Conservation (phyloP, 78 protist genomes). For the Creolimax fragrantissima region DNA sequence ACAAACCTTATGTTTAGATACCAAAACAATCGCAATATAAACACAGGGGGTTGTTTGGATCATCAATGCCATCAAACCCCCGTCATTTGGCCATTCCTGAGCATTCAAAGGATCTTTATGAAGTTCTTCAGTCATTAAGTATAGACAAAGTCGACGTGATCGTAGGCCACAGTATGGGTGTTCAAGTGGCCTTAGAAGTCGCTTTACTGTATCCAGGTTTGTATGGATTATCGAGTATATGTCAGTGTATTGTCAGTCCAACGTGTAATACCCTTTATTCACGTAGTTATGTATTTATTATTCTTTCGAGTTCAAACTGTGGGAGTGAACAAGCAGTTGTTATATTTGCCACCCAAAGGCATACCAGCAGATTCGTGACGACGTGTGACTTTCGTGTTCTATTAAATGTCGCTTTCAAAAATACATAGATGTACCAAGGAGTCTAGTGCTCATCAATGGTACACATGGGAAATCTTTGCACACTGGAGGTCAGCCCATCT, state of each 20-base stretch:
- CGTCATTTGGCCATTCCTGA: neutral
- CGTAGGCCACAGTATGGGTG: neutral
- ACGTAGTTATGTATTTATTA: too few species aligned
- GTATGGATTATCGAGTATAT: neutral
- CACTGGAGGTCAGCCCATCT: neutral
- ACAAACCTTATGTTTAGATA: too few species aligned
- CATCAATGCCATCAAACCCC: neutral
- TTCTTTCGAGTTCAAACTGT: too few species aligned
- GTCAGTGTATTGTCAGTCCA: neutral
- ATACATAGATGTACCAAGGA: neutral
- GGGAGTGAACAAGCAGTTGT: too few species aligned
- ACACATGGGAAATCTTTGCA: neutral
- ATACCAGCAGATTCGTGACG: too few species aligned
- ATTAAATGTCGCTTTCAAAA: too few species aligned
- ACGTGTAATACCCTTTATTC: too few species aligned
- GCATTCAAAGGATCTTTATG: neutral
- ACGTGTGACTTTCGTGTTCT: too few species aligned
- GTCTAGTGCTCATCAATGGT: neutral
- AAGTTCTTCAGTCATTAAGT: neutral
- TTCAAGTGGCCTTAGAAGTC: constrained; percentile 2
- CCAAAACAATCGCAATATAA: too few species aligned
- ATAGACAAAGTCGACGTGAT: neutral
- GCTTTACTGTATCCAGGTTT: neutral
- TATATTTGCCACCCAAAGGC: too few species aligned
- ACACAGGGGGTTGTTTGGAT: neutral